Base-by-base conservation (phyloP, 169 alveolate species). In the Plasmodium adleri region DNA sequence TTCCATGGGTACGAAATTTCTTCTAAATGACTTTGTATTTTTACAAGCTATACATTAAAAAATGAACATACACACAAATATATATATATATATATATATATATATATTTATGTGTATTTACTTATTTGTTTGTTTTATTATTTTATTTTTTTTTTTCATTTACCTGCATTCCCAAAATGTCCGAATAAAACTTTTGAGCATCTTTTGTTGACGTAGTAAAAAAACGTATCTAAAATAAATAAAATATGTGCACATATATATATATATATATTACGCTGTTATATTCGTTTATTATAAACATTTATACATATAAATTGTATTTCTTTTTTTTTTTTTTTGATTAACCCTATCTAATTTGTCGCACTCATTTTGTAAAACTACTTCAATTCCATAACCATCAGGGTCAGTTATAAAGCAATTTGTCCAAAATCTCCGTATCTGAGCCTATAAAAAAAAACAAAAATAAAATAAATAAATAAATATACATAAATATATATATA, bases 1-100 rank as follows among this genome's bases (percentile, higher is more conserved):
- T 71, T 80, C 90, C 90, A 80, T 10, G 90, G 90, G 39, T 80
- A 80, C 8, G 90, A 80, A 52, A 80, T 80, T 80, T 80, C 90
- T 64, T 80, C 80, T 60, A 80, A 39, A 59, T 80, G 90, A 58
- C 90, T 80, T 56, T 80, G 90, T 67, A 80, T 80, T 71, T 43
- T 80, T 54, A 80, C 56, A 13, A 80, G 63, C 90, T 80, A 80
- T 10, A 80, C 32, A 39, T 13, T 13, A 24, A 32, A 32, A 73
- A 73, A 58, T 28, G 9, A 56, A 58, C 3, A 73, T 5, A 43
- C 15, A 67, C 39, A 67, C 6, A 67, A 67, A 43, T 39, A 67
- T 59, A 59, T 59, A 59, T 17, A 59, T n/a, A 15, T 15, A 12
- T 59, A 59, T 17, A 24, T 59, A 24, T 59, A 17, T n/a, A 59